Evolutionary conservation across 805 yeast genomes (phyloP).

Genomic region (Metschnikowia santaceciliae): DNA sequence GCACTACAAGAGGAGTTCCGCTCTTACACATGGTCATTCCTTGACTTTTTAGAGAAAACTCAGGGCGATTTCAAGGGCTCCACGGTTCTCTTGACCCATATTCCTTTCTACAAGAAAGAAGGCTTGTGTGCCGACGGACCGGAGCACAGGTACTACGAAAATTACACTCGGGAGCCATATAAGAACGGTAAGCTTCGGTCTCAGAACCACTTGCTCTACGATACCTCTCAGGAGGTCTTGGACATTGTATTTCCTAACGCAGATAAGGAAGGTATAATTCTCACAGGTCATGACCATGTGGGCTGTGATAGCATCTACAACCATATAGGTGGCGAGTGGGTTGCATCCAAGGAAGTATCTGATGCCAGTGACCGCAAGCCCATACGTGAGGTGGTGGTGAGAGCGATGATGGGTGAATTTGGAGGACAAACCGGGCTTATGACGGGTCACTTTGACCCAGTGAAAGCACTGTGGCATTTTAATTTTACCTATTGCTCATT

Average conservation of each 20-base stretch:
- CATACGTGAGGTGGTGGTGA: slow-evolving; percentile 75
- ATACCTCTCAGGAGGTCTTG: slow-evolving; percentile 63
- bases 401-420: slow-evolving; percentile 95
- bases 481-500: slow-evolving; percentile 74
- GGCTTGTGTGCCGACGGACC: slow-evolving; percentile 92
- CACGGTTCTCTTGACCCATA: slow-evolving; percentile 80
- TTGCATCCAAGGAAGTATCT: slow-evolving; percentile 43
- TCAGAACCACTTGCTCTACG: slow-evolving; percentile 77
- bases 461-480: slow-evolving; percentile 54
- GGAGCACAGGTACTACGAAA: slow-evolving; percentile 43
- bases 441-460: slow-evolving; percentile 60
- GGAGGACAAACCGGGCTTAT: slow-evolving; percentile 85
- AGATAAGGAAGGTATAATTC: slow-evolving; percentile 66
- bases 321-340: slow-evolving; percentile 49
- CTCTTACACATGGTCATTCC: slow-evolving; percentile 67
- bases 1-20: slow-evolving; percentile 70
- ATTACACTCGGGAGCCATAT: slow-evolving; percentile 57
- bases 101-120: slow-evolving; percentile 77
- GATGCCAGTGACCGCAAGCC: slow-evolving; percentile 27
- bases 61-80: slow-evolving; percentile 59
- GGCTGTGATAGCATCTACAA: slow-evolving; percentile 80
- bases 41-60: slow-evolving; percentile 53
- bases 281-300: slow-evolving; percentile 95
- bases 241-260: slow-evolving; percentile 64
- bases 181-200: slow-evolving; percentile 70